These are phyloP conservation scores for Solanum paucissectum DNA, from an alignment of 257 asterid genomes.

Conservation along the genomic window DNA sequence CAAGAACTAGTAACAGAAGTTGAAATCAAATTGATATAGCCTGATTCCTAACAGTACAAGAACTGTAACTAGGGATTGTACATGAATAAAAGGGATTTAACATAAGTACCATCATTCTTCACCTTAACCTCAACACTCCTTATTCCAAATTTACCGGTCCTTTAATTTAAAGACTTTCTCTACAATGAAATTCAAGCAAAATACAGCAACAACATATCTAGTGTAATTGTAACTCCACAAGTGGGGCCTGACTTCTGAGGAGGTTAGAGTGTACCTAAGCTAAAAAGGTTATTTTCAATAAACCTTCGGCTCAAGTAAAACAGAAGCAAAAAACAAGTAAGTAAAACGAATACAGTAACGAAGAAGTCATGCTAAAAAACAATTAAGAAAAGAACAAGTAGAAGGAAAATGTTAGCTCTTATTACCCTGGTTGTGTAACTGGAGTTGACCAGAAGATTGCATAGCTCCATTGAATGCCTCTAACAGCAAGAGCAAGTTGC, in stretches of 20 bases:
- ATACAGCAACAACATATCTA: not conserved
- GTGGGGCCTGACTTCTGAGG: not conserved
- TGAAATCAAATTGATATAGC: not conserved
- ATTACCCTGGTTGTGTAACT: slow-evolving; percentile 53
- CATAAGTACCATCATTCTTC: not conserved
- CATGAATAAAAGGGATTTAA: not conserved
- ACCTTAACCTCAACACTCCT: not conserved
- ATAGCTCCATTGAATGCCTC: slow-evolving; percentile 88
- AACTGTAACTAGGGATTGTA: not conserved
- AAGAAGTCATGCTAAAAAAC: not conserved
- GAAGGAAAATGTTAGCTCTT: not conserved
- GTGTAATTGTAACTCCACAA: not conserved
- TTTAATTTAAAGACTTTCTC: not conserved
- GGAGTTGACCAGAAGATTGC: slow-evolving; percentile 82
- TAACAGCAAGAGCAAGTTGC: slow-evolving; percentile 66
- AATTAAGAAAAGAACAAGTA: not conserved
- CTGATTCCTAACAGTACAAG: not conserved
- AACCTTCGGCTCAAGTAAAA: not conserved
- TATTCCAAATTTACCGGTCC: not conserved
- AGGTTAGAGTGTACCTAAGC: not conserved
- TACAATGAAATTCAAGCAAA: not conserved
- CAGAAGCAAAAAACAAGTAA: not conserved
- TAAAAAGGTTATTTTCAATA: not conserved
- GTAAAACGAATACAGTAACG: not conserved
- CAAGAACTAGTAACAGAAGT: not conserved